Evolutionary conservation across 331 rosid species (phyloP).

Genomic region (Pyracantha coccinea): DNA sequence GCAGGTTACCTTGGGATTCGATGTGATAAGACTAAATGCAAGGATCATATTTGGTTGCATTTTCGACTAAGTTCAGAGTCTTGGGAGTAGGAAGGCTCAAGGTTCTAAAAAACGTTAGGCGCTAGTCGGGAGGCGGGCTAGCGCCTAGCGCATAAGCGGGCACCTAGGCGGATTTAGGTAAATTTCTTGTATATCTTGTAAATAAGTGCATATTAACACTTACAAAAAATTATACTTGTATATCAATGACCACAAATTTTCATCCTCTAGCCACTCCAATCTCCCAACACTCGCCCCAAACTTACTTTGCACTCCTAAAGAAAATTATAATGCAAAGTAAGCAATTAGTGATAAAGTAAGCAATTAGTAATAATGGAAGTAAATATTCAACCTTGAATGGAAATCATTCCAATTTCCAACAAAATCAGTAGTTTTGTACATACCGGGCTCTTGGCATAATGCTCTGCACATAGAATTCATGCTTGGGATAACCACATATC

Average conservation of each 20-base stretch:
- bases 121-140: too few relatives aligned
- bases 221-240: too few relatives aligned
- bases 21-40: too few relatives aligned
- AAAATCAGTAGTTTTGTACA: constrained; percentile 11
- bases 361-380: neutral
- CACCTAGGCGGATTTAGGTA: too few relatives aligned
- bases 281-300: constrained; percentile 60
- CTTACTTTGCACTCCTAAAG: constrained; percentile 74
- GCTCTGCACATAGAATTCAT: constrained; percentile 91
- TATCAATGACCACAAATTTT: constrained; percentile 61
- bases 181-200: too few relatives aligned
- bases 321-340: constrained; percentile 5
- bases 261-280: constrained; percentile 70
- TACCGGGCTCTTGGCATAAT: constrained; percentile 73
- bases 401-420: constrained; percentile 5
- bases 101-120: too few relatives aligned
- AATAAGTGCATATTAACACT: too few relatives aligned
- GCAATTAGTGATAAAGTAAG: constrained; percentile 4
- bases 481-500: constrained; percentile 90
- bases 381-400: constrained; percentile 17
- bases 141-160: too few relatives aligned
- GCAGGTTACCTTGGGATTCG: too few relatives aligned
- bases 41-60: too few relatives aligned
- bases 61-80: too few relatives aligned
- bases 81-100: too few relatives aligned